Evolutionary conservation across 2,329 filamentous ascomycete species (phyloP).

Genomic region (Lojkania enalia): DNA sequence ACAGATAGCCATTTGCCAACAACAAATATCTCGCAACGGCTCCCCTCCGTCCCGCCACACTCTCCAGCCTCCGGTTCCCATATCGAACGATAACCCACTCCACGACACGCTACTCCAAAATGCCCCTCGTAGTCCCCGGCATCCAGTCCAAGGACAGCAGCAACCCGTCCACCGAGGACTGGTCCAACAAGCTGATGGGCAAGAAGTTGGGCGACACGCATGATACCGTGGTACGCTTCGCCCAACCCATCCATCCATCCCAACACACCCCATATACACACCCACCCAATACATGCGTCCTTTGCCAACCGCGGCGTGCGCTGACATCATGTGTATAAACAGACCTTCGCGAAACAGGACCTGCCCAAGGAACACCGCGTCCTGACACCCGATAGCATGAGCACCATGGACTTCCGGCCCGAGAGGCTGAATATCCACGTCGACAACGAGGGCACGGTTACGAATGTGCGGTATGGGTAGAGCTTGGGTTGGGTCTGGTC

Average conservation of each 20-base stretch:
- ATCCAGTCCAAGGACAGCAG: constrained; percentile 44
- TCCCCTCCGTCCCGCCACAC: too few relatives aligned
- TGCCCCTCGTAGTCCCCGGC: constrained; percentile 58
- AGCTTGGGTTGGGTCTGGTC: too few relatives aligned
- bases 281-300: too few relatives aligned
- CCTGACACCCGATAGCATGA: constrained; percentile 51
- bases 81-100: neutral
- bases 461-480: constrained; percentile 53
- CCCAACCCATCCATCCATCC: neutral
- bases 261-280: neutral
- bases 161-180: constrained; percentile 43
- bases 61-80: too few relatives aligned
- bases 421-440: constrained; percentile 56
- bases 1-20: neutral
- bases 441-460: constrained; percentile 52
- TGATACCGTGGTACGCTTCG: constrained; percentile 48
- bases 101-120: constrained; percentile 25
- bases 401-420: constrained; percentile 53
- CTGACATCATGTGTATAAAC: neutral
- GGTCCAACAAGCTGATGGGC: constrained; percentile 54
- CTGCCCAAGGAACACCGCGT: constrained; percentile 54
- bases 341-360: constrained; percentile 57
- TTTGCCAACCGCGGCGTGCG: too few relatives aligned
- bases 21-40: neutral
- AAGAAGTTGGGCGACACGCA: constrained; percentile 55